Evolutionary conservation across 2,329 filamentous ascomycete species (phyloP), one percentile per base, ranked within the genome.

Genomic region (Paraconiothyrium brasiliense): DNA sequence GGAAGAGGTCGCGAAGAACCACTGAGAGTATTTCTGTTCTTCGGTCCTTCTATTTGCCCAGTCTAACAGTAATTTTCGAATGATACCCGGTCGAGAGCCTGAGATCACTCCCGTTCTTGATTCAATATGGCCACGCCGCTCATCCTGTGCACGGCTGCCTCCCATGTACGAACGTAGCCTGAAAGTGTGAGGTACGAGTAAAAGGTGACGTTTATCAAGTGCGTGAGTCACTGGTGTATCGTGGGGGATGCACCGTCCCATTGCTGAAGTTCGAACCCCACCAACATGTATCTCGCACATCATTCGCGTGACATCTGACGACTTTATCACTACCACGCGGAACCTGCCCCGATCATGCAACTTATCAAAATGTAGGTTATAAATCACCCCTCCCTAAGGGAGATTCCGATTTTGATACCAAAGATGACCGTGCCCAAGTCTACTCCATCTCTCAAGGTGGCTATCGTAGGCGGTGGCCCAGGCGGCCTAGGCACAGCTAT

Each of bases 1-100:
- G 95, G 95, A 99, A 80, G 94, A 97, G 79, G 72, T 82, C 46
- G 75, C 74, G 13, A 71, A 68, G 60, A 71, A 59, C 54, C 67
- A 59, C 16, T 41, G 43, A 32, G 56, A 22, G 10, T 35, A 8
- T 16, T 44, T 1, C 13, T 22, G 8, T 44, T n/a, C 5, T n/a
- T 44, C 27, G 20, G 14, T 11, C 35, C 10, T 32, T 20, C 46
- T 13, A 30, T 32, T 13, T 16, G 46, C 24, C 11, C n/a, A 32
- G 13, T 14, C 14, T 48, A 48, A 24, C 46, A 46, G 11, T 32
- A 32, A 11, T 48, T 48, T 30, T 30, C 24, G 24, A 48, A 48
- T 48, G 46, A 48, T 48, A 48, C 46, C 46, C 46, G 46, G 14
- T 32, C 30, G 11, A 22, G 24, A 32, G 5, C 24, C 11, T 48